Evolutionary conservation across 1,284 basidiomycete genomes (phyloP).

Genomic region (Thelephora terrestris): DNA sequence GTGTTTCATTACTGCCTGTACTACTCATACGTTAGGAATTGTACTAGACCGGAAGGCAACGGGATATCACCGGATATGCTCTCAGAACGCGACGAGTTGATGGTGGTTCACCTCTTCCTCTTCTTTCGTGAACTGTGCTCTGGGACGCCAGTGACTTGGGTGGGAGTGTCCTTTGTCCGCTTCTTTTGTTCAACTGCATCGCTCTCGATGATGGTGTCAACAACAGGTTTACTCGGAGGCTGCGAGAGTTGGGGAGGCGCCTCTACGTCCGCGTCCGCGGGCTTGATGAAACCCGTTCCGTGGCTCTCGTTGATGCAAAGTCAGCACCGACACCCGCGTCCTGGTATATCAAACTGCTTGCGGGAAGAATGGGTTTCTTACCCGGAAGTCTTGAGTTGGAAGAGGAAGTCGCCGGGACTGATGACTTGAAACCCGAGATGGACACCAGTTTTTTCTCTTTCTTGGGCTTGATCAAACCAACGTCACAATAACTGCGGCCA

Average conservation of each 20-base stretch:
- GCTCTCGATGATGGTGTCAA: neutral
- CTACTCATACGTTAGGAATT: too few relatives aligned
- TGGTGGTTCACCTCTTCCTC: slow-evolving; percentile 2
- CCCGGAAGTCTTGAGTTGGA: slow-evolving; percentile 15
- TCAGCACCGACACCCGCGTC: slow-evolving; percentile 35
- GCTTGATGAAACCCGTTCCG: slow-evolving; percentile 36
- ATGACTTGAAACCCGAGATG: slow-evolving; percentile 22
- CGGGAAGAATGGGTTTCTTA: slow-evolving; percentile 29
- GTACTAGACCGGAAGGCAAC: too few relatives aligned
- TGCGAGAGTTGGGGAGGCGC: slow-evolving; percentile 23
- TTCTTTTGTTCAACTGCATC: slow-evolving; percentile 3
- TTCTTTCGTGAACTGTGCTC: neutral
- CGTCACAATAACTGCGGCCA: slow-evolving; percentile 2
- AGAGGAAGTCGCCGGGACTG: slow-evolving; percentile 8
- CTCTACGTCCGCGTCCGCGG: slow-evolving; percentile 46
- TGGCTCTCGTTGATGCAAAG: slow-evolving; percentile 19
- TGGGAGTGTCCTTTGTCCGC: neutral
- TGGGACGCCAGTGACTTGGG: too few relatives aligned
- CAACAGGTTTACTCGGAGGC: neutral
- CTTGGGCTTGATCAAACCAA: slow-evolving; percentile 7
- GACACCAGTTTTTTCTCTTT: slow-evolving; percentile 17
- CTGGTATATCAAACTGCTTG: slow-evolving; percentile 41
- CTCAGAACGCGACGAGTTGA: too few relatives aligned
- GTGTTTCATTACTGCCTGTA: too few relatives aligned
- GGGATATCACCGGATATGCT: too few relatives aligned